Evolutionary conservation across 2,329 filamentous ascomycete genomes (phyloP).

Genomic region (Mycosphaerella arachidis): DNA sequence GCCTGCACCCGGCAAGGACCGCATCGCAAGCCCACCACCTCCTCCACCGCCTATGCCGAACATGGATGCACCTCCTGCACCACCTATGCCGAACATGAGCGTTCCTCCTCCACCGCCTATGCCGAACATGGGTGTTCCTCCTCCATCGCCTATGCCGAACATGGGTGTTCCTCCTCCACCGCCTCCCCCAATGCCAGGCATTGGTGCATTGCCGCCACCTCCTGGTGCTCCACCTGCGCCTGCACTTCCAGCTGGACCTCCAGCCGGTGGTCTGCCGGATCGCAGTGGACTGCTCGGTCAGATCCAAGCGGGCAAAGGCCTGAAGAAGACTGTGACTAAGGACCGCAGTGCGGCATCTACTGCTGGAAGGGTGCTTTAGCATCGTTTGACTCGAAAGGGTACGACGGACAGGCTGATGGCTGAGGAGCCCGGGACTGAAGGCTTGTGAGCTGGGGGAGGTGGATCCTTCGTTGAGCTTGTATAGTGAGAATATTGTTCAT

Average conservation of each 20-base stretch:
- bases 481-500: not conserved
- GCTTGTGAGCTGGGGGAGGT: not conserved
- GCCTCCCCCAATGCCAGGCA: slow-evolving; percentile 20
- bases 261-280: slow-evolving; percentile 37
- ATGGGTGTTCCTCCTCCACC: slow-evolving; percentile 46
- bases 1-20: slow-evolving; percentile 31
- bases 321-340: slow-evolving; percentile 86
- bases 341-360: slow-evolving; percentile 71
- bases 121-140: slow-evolving; percentile 41
- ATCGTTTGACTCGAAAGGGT: not conserved
- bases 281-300: slow-evolving; percentile 67
- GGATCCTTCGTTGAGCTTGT: not conserved
- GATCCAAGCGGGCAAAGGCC: slow-evolving; percentile 71
- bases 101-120: slow-evolving; percentile 47
- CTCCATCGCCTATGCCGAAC: slow-evolving; percentile 38
- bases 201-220: slow-evolving; percentile 41
- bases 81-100: slow-evolving; percentile 28
- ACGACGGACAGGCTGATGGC: not conserved
- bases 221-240: slow-evolving; percentile 47
- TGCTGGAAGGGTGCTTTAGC: slow-evolving; percentile 65
- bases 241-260: slow-evolving; percentile 40
- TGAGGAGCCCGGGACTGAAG: not conserved
- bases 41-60: slow-evolving; percentile 46
- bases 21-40: slow-evolving; percentile 39
- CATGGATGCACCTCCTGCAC: slow-evolving; percentile 43